These are phyloP conservation scores for Microbotryomycetes sp. DNA, from an alignment of 1,284 basidiomycete species.

Conservation along the genomic window DNA sequence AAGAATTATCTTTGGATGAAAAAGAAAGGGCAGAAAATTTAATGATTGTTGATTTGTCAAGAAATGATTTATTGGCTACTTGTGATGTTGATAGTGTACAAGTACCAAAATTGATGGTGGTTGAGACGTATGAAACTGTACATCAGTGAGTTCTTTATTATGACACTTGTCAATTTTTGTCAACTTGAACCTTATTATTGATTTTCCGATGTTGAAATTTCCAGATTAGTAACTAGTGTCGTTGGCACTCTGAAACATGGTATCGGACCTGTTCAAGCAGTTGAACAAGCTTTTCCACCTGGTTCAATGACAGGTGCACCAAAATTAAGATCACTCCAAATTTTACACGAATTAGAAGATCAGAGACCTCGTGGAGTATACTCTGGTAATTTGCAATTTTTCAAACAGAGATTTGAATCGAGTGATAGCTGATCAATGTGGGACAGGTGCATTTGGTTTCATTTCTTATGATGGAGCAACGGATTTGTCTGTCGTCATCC, in stretches of 20 bases:
- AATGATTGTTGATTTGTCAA: constrained; percentile 97
- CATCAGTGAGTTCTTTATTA: constrained; percentile 55
- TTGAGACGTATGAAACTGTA: constrained; percentile 91
- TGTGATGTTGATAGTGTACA: constrained; percentile 63
- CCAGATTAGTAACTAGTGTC: constrained; percentile 80
- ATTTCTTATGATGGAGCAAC: constrained; percentile 81
- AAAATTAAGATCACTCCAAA: constrained; percentile 86
- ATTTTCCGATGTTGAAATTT: neutral
- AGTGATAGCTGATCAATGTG: neutral
- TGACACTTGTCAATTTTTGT: neutral
- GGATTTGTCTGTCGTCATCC: constrained; percentile 60
- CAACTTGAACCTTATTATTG: neutral
- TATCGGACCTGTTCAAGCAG: constrained; percentile 59
- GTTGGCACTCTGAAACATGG: constrained; percentile 54
- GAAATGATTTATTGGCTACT: constrained; percentile 76
- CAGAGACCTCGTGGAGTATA: constrained; percentile 65
- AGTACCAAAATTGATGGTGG: constrained; percentile 76
- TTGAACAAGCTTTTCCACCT: constrained; percentile 76
- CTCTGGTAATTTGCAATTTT: constrained; percentile 51
- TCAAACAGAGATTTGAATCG: no score
- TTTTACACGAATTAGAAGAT: constrained; percentile 74
- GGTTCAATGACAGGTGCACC: constrained; percentile 98
- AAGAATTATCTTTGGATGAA: constrained; percentile 59
- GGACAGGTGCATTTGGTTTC: constrained; percentile 71
- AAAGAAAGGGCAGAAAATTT: constrained; percentile 97